These are phyloP conservation scores for Mortierella sp. DNA, from an alignment of 371 early-diverging fungal genomes.

Conservation along the genomic window DNA sequence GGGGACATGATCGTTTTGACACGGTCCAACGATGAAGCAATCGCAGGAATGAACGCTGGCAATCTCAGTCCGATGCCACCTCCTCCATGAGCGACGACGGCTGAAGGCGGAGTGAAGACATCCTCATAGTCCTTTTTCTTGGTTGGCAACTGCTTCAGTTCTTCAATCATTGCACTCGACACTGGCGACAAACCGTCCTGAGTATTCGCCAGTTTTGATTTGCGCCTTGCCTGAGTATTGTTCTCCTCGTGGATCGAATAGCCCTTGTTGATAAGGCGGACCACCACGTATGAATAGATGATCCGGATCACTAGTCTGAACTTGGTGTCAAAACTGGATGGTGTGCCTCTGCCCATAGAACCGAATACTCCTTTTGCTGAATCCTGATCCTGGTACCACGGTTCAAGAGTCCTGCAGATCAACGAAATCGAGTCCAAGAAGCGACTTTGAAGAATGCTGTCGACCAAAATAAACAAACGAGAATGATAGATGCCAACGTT, in stretches of 20 bases:
- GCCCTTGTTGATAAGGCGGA: slow-evolving; percentile 38
- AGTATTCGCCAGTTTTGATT: too few species aligned
- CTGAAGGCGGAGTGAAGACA: slow-evolving; percentile 13
- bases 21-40: slow-evolving; percentile 18
- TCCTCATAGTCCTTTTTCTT: slow-evolving; percentile 46
- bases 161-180: slow-evolving; percentile 22
- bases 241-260: slow-evolving; percentile 30
- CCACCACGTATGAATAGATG: slow-evolving; percentile 42
- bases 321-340: slow-evolving; percentile 38
- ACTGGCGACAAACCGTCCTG: not conserved
- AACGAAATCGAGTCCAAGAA: slow-evolving; percentile 39
- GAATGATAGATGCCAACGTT: not conserved
- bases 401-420: slow-evolving; percentile 37
- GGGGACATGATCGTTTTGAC: slow-evolving; percentile 34
- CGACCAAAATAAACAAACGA: not conserved
- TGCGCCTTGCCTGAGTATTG: slow-evolving; percentile 5
- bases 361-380: slow-evolving; percentile 39
- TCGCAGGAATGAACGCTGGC: not conserved
- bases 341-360: slow-evolving; percentile 44
- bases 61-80: not conserved
- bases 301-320: slow-evolving; percentile 44
- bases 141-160: slow-evolving; percentile 27
- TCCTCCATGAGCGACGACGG: not conserved
- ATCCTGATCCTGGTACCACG: slow-evolving; percentile 47
- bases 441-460: slow-evolving; percentile 43